These are phyloP conservation scores for Epipyxis sp. DNA, from an alignment of 108 stramenopile genomes.

Conservation along the genomic window DNA sequence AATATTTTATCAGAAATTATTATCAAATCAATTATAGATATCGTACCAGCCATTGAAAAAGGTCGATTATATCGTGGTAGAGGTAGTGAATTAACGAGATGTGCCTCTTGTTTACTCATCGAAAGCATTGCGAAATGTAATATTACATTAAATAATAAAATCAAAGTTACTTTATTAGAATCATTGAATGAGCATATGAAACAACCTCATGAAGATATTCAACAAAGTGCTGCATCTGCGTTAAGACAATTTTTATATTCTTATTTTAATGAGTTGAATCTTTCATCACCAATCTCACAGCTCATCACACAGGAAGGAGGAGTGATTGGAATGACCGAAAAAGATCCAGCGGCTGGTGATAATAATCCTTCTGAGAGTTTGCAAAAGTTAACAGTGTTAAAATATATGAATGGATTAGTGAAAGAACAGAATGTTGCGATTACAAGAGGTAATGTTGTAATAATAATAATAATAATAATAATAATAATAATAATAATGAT, in stretches of 20 bases:
- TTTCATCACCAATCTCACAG: too few relatives aligned
- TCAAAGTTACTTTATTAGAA: slow-evolving; percentile 81
- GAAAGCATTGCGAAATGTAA: slow-evolving; percentile 72
- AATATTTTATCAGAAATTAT: slow-evolving; percentile 9
- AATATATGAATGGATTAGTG: slow-evolving; percentile 65
- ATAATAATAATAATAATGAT: too few relatives aligned
- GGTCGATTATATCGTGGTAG: slow-evolving; percentile 88
- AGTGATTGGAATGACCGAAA: too few relatives aligned
- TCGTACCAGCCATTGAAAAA: slow-evolving; percentile 82
- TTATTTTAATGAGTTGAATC: too few relatives aligned
- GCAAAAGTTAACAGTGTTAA: slow-evolving; percentile 74
- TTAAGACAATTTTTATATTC: slow-evolving; percentile 62
- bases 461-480: too few relatives aligned
- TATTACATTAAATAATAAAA: slow-evolving; percentile 66
- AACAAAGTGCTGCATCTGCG: slow-evolving; percentile 70
- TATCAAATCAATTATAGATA: slow-evolving; percentile 42
- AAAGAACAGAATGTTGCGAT: slow-evolving; percentile 85
- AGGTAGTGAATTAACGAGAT: slow-evolving; percentile 89
- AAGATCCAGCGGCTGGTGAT: too few relatives aligned
- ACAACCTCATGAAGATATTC: slow-evolving; percentile 87
- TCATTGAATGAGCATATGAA: slow-evolving; percentile 79
- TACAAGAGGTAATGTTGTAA: slow-evolving; percentile 77
- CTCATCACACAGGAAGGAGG: too few relatives aligned
- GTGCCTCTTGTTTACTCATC: slow-evolving; percentile 81
- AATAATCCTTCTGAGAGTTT: slow-evolving; percentile 76